These are phyloP conservation scores for Nothophytophthora sp. DNA, from an alignment of 352 stramenopile genomes.

Conservation along the genomic window DNA sequence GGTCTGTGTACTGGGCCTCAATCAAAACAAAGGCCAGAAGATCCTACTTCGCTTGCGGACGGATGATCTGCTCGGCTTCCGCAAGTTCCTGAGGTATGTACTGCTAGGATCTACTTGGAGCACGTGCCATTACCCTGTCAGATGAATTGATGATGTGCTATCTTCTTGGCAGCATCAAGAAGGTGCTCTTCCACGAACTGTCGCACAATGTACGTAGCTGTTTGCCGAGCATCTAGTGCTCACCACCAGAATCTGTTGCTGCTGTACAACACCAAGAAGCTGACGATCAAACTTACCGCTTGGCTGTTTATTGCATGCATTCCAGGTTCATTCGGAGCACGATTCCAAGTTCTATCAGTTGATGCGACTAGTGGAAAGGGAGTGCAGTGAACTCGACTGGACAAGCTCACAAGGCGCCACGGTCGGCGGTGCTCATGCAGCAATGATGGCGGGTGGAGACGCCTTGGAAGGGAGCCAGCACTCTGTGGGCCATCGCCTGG, in stretches of 20 bases:
- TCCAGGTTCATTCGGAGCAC: slow-evolving; percentile 73
- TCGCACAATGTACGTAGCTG: slow-evolving; percentile 86
- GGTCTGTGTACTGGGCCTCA: slow-evolving; percentile 92
- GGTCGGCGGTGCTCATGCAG: slow-evolving; percentile 33
- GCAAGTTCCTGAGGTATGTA: slow-evolving; percentile 80
- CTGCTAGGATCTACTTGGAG: neutral
- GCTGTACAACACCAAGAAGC: neutral
- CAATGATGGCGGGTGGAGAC: slow-evolving; percentile 17
- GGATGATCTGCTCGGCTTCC: slow-evolving; percentile 93
- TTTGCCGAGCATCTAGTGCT: too few species aligned
- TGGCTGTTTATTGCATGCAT: neutral
- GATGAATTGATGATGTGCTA: neutral
- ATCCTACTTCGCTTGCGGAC: slow-evolving; percentile 95
- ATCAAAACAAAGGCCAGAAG: slow-evolving; percentile 95
- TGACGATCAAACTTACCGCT: neutral
- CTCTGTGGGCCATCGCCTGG: slow-evolving; percentile 33
- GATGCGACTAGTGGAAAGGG: slow-evolving; percentile 77
- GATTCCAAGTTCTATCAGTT: slow-evolving; percentile 82
- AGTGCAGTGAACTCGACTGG: slow-evolving; percentile 77
- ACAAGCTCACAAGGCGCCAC: slow-evolving; percentile 39
- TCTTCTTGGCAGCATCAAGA: slow-evolving; percentile 75
- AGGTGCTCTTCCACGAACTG: slow-evolving; percentile 95
- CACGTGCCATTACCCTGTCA: neutral
- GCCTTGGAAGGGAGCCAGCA: neutral
- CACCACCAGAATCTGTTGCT: too few species aligned